Percentiles rank a stretch among this genome's conserved stretches.
phyloP scores from a whole-genome alignment of 2,329 filamentous ascomycete genomes.

The Verticillium isaacii region DNA sequence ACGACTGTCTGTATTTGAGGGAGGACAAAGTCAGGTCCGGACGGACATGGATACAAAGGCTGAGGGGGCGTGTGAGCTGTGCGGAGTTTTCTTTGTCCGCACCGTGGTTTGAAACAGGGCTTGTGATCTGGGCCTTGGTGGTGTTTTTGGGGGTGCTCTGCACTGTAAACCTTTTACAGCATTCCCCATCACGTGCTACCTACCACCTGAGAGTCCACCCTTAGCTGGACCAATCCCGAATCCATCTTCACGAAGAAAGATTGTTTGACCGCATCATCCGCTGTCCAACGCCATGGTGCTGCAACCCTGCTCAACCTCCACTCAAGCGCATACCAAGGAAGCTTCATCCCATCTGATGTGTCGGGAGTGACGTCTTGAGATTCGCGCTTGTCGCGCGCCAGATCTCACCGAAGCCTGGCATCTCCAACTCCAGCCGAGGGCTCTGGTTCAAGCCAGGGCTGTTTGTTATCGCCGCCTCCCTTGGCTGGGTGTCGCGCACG shows the following conservation, averaged over 20 bases:
- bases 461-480: background rate
- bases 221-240: background rate
- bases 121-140: background rate
- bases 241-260: background rate
- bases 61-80: background rate
- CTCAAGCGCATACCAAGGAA: background rate
- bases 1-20: background rate
- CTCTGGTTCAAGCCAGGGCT: background rate
- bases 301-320: background rate
- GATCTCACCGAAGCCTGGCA: background rate
- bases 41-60: background rate
- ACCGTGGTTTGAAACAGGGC: background rate
- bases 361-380: background rate
- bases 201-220: background rate
- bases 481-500: background rate
- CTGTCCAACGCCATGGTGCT: background rate
- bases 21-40: background rate
- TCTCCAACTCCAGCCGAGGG: background rate
- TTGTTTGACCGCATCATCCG: background rate
- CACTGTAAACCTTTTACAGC: background rate
- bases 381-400: constrained; percentile 2
- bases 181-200: background rate
- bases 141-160: background rate
- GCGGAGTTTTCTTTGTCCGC: constrained; percentile 23
- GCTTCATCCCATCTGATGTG: constrained; percentile 1